Evolutionary conservation across 2,329 filamentous ascomycete genomes (phyloP), one percentile per base, ranked within the genome.

Genomic region (Epichloe brachyelytri): DNA sequence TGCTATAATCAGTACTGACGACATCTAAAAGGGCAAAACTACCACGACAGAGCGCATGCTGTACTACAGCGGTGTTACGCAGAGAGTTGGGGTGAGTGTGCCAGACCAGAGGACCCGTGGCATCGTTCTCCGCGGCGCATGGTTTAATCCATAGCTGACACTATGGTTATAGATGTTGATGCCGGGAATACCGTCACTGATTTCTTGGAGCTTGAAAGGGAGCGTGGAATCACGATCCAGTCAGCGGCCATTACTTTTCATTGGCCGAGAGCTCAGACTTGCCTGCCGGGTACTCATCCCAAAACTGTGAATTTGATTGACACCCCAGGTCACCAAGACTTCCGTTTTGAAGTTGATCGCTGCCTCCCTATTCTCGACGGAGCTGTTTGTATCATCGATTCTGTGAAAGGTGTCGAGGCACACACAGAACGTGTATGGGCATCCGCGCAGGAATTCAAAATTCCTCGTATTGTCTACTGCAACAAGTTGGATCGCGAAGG

Each of bases 31-130:
- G 77, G 93, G 93, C 8, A 98, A 98, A 74, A 98, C 93, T 1
- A 97, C 93, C 0, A 98, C 93, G 0, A 97, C 93, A 3, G 93
- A 98, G 80, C 89, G 93, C 53, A 97, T 97, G 91, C 85, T 98
- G 62, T 97, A 89, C 64, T 95, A 96, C 63, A 94, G 88, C 65
- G 91, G 93, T 46, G 83, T 90, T 55, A 95, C 90, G 10, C 78
- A 87, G 57, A 78, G 90, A 66, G 82, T 96, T 62, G 93, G 93
- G 77, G 77, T 78, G 62, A 46, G 74, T 65, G 4, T 1, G 2
- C 39, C 14, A 20, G 33, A 46, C 10, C 22, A 38, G 4, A 19
- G 26, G 3, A 46, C n/a, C 38, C 19, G 15, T 39, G 34, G 20
- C 14, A 26, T 33, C 14, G 15, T n/a, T 44, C 30, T 36, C 3